Conservation (phyloP, 371 early-diverging fungal species). For the Saksenaea oblongispora region DNA sequence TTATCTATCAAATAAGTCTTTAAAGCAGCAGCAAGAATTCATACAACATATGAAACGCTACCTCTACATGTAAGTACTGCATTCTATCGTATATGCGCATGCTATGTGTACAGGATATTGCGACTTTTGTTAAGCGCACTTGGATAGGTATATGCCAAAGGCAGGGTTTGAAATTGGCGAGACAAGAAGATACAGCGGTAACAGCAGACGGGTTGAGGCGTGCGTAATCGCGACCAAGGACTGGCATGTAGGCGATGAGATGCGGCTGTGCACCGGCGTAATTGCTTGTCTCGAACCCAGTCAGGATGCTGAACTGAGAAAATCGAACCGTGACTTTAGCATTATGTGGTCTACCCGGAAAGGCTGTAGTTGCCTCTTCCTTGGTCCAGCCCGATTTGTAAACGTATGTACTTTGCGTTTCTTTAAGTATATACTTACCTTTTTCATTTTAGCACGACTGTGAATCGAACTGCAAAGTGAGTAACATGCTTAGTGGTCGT, state of each 20-base stretch:
- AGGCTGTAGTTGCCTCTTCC: slow-evolving; percentile 75
- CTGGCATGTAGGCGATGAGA: slow-evolving; percentile 76
- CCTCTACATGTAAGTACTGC: slow-evolving; percentile 46
- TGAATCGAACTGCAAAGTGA: slow-evolving; percentile 77
- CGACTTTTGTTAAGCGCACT: slow-evolving; percentile 29
- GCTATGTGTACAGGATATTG: slow-evolving; percentile 17
- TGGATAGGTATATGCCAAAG: slow-evolving; percentile 77
- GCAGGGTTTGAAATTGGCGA: slow-evolving; percentile 84
- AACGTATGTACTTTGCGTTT: slow-evolving; percentile 52
- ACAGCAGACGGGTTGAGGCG: slow-evolving; percentile 76
- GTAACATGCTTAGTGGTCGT: neutral
- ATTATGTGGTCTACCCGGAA: slow-evolving; percentile 83
- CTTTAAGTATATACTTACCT: slow-evolving; percentile 2
- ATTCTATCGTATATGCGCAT: slow-evolving; percentile 14
- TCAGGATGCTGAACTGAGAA: slow-evolving; percentile 71
- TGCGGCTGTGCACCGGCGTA: slow-evolving; percentile 78
- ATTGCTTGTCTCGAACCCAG: slow-evolving; percentile 70
- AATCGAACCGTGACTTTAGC: slow-evolving; percentile 77
- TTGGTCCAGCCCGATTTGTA: slow-evolving; percentile 96
- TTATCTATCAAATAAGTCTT: slow-evolving; percentile 28
- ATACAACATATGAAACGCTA: slow-evolving; percentile 53
- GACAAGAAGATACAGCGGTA: slow-evolving; percentile 72
- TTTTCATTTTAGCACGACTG: slow-evolving; percentile 80
- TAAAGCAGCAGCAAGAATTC: slow-evolving; percentile 40
- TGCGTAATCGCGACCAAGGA: slow-evolving; percentile 81